Base-by-base conservation (phyloP, 495 filamentous ascomycete genomes). In the Penicillium longicatenatum region DNA sequence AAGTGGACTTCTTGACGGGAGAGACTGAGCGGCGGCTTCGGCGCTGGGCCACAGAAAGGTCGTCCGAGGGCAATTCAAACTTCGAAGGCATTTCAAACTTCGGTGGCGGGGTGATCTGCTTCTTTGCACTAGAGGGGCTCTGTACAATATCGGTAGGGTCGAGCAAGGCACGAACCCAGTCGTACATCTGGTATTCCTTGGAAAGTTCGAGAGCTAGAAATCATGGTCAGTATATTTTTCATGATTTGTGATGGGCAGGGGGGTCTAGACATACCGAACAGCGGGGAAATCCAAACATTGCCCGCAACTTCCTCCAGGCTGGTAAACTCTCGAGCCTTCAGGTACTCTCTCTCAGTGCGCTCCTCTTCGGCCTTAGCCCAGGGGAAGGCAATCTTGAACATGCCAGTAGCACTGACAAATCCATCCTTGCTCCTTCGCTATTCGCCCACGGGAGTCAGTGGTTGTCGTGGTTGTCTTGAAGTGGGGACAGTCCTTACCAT, bases 331-430 rank as follows among this genome's bases (percentile, higher is more conserved):
- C 93, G 84, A 9, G 73, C 63, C 72, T 94, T 96, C 66, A 98
- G 81, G 63, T 91, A 93, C 60, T 87, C 89, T 59, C 93, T 88
- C 79, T 98, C 94, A 8, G 76, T 77, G 59, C 88, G 86, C 73
- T 98, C 94, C 68, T 98, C 95, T 7, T 86, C 83, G 30, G 82
- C 74, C 56, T 88, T 87, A 14, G 94, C 92, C 81, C 92, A 98
- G 4, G 94, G 94, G 71, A 97, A 98, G 6, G 93, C 91, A 54
- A 95, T 95, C 76, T 98, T 98, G 82, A 98, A 98, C 95, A 98
- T 98, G 69, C 95, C 94, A 51, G 94, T 98, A 6, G 94, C 92
- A 64, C 92, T 97, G 39, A 98, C 86, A 68, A 81, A 97, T 39
- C 95, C 95, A 76, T 98, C 94, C 69, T 86, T 87, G 77, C 92